Conservation (phyloP, 2,329 filamentous ascomycete genomes). For the Podosphaera xanthii region DNA sequence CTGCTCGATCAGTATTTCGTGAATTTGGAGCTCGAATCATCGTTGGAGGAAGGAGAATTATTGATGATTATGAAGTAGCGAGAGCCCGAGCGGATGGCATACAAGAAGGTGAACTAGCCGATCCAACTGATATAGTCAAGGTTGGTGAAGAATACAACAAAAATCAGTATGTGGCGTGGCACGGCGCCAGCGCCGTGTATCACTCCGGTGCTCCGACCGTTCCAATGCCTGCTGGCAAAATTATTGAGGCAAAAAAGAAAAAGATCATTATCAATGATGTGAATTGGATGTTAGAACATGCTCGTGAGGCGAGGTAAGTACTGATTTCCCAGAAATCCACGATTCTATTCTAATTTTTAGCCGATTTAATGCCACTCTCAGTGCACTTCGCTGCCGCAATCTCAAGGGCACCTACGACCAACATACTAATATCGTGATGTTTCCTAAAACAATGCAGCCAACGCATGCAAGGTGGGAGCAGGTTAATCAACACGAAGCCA, state of each 20-base stretch:
- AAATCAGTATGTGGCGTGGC: constrained; percentile 97
- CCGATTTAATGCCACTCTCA: constrained; percentile 60
- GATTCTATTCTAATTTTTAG: constrained; percentile 22
- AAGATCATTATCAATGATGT: constrained; percentile 74
- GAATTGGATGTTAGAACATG: constrained; percentile 95
- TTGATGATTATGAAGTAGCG: constrained; percentile 73
- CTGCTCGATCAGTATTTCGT: constrained; percentile 84
- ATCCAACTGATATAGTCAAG: constrained; percentile 64
- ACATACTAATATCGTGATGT: constrained; percentile 82
- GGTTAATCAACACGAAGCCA: constrained; percentile 23
- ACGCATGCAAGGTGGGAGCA: constrained; percentile 68
- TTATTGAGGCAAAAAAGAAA: constrained; percentile 54
- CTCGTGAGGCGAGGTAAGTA: constrained; percentile 60
- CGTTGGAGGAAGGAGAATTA: constrained; percentile 66
- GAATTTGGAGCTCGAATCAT: constrained; percentile 92
- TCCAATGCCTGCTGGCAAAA: constrained; percentile 53
- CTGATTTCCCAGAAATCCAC: not conserved
- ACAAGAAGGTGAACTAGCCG: constrained; percentile 72
- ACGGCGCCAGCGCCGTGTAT: constrained; percentile 88
- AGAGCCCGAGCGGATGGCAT: constrained; percentile 54
- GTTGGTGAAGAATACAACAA: constrained; percentile 85
- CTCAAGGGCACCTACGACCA: constrained; percentile 69
- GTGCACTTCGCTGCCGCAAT: constrained; percentile 39
- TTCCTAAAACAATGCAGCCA: constrained; percentile 70
- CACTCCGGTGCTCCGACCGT: constrained; percentile 59